These are phyloP conservation scores for Xylariaceae sp. DNA, from an alignment of 2,329 filamentous ascomycete species.

Conservation along the genomic window DNA sequence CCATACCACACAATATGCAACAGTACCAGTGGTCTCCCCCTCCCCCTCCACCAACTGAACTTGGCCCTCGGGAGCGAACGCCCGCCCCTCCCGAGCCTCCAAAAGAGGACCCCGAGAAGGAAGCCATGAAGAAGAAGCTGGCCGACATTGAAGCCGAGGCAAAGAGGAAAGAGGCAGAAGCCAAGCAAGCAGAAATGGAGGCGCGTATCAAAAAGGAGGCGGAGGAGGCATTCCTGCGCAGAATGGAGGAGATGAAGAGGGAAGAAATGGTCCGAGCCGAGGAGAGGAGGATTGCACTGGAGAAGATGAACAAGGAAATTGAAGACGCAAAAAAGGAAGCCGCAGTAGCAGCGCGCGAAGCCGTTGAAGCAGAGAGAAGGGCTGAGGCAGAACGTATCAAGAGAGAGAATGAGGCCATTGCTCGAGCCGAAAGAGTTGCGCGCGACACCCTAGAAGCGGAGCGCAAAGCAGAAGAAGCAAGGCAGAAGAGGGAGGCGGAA, in stretches of 20 bases:
- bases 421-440: slow-evolving; percentile 38
- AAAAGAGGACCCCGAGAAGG: slow-evolving; percentile 56
- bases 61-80: slow-evolving; percentile 4
- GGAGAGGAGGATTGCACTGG: slow-evolving; percentile 44
- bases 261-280: slow-evolving; percentile 39
- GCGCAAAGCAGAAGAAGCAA: slow-evolving; percentile 35
- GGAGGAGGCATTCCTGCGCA: slow-evolving; percentile 46
- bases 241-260: slow-evolving; percentile 46
- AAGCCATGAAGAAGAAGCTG: slow-evolving; percentile 64
- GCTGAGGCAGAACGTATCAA: slow-evolving; percentile 40
- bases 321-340: slow-evolving; percentile 51
- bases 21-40: slow-evolving; percentile 48
- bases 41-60: slow-evolving; percentile 40
- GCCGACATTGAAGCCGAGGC: slow-evolving; percentile 51
- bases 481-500: slow-evolving; percentile 47
- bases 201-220: slow-evolving; percentile 49
- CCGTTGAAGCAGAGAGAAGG: slow-evolving; percentile 43
- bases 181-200: slow-evolving; percentile 48
- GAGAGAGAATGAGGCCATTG: slow-evolving; percentile 39
- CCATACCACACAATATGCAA: slow-evolving; percentile 52
- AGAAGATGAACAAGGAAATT: slow-evolving; percentile 49
- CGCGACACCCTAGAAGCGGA: slow-evolving; percentile 39
- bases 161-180: slow-evolving; percentile 49
- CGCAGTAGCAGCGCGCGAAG: slow-evolving; percentile 46
- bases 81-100: slow-evolving; percentile 25